Base-by-base conservation (phyloP, 192 early-diverging fungal genomes). In the Geranomyces variabilis region DNA sequence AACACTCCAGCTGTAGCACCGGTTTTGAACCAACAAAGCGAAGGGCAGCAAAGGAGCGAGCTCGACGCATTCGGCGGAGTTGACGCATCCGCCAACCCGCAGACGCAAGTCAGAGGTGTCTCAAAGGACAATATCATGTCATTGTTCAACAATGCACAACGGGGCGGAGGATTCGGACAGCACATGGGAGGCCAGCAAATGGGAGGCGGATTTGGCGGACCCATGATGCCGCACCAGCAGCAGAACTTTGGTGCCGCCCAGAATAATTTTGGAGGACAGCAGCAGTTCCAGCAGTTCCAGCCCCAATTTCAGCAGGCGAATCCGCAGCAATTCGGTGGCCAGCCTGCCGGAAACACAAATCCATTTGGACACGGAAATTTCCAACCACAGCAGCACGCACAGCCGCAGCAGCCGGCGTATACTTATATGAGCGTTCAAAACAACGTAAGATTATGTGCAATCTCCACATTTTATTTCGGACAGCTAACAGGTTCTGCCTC, bases 81-180 rank as follows among this genome's bases (percentile, higher is more conserved):
- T 45, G 51, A 24, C 26, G 58, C 66, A 10, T 45, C 55, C 21
- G 53, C 24, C 58, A 10, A 49, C 30, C 36, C 3, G 36, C 36
- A 41, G 36, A 46, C 47, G 47, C 33, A 6, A 29, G 30, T 41
- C 36, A 56, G 58, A 63, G 28, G 21, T 26, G 33, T 58, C 59
- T 46, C 58, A 0, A 79, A 79, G 51, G 78, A 79, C 51, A 58
- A 22, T 44, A 79, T 79, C 73, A 75, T 79, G 73, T 75, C 74
- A 22, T 70, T 79, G 1, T 79, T 79, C 63, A 79, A 79, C 70
- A 49, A 41, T 3, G 65, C 73, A 4, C 56, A 43, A 1, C 63
- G 36, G 19, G 21, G 19, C 12, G 13, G 1, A 15, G 69, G 69
- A 2, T 30, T 61, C 17, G 45, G 33, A 24, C 30, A 7, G 49